phyloP scores from a whole-genome alignment of 306 rosid species.

The Benincasa hispida region DNA sequence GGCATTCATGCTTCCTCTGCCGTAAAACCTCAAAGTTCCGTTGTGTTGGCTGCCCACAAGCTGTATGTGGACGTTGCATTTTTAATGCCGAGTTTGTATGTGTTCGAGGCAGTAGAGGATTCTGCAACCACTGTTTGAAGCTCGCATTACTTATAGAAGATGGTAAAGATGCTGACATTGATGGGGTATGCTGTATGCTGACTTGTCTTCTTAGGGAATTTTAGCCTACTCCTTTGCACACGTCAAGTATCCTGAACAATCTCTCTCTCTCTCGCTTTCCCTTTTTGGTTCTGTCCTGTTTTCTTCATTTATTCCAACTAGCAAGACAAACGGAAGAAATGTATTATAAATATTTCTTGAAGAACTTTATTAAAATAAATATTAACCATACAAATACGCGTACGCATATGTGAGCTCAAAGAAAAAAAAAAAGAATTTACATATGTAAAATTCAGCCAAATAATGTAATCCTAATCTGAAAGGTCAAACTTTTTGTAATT shows the following conservation, averaged over 20 bases:
- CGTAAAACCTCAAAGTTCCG: slow-evolving; percentile 31
- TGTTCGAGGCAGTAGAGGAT: slow-evolving; percentile 33
- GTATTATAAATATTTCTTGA: neutral
- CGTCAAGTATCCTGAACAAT: neutral
- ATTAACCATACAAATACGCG: neutral
- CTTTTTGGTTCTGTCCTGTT: neutral
- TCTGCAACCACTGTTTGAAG: slow-evolving; percentile 41
- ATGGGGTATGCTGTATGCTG: slow-evolving; percentile 50
- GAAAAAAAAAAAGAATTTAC: too few relatives aligned
- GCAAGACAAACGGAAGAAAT: neutral
- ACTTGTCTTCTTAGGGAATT: neutral
- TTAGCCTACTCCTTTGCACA: neutral
- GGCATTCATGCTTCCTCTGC: slow-evolving; percentile 53
- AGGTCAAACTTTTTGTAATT: too few relatives aligned
- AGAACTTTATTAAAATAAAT: neutral
- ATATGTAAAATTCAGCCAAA: too few relatives aligned
- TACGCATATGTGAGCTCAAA: neutral
- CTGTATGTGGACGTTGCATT: slow-evolving; percentile 50
- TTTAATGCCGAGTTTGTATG: slow-evolving; percentile 22
- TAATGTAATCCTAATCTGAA: too few relatives aligned
- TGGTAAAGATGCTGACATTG: slow-evolving; percentile 36
- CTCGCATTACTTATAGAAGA: slow-evolving; percentile 45
- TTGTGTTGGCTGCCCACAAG: slow-evolving; percentile 63
- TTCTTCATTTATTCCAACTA: neutral
- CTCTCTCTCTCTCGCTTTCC: neutral